phyloP scores from a whole-genome alignment of 192 early-diverging fungal genomes.

The Backusella luteola region DNA sequence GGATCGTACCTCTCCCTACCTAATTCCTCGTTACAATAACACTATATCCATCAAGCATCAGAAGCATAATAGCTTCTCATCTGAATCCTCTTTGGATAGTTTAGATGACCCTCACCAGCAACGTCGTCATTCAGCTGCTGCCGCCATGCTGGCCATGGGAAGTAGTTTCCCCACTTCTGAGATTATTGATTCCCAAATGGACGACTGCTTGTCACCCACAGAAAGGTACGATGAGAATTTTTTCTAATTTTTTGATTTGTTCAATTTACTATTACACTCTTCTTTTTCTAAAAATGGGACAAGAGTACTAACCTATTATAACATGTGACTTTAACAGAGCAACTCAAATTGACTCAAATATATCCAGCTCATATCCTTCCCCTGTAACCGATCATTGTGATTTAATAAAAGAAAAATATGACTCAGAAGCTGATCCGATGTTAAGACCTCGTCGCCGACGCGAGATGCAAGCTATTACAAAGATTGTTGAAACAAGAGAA shows the following conservation, averaged over 20 bases:
- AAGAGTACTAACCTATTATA: background rate
- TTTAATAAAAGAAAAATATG: background rate
- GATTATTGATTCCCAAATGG: background rate
- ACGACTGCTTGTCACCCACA: background rate
- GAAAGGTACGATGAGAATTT: slow-evolving; percentile 9
- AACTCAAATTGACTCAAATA: background rate
- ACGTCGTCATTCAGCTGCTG: slow-evolving; percentile 30
- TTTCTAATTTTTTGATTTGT: background rate
- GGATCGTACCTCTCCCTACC: background rate
- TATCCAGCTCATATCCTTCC: slow-evolving; percentile 18
- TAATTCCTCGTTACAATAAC: background rate
- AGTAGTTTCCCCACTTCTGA: background rate
- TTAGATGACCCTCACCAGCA: slow-evolving; percentile 20
- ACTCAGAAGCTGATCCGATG: background rate
- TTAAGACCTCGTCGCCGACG: slow-evolving; percentile 48
- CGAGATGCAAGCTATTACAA: slow-evolving; percentile 62
- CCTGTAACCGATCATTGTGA: slow-evolving; percentile 17
- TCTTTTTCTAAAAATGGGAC: slow-evolving; percentile 7
- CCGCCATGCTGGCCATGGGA: slow-evolving; percentile 34
- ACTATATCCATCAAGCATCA: background rate
- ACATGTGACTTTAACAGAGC: background rate
- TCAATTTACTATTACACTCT: background rate
- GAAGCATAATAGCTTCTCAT: background rate
- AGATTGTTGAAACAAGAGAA: slow-evolving; percentile 57
- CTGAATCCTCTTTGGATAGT: background rate